Percentiles rank a stretch among this genome's conserved stretches.
phyloP scores from a whole-genome alignment of 2,329 filamentous ascomycete genomes.

The Trichoderma sp. region DNA sequence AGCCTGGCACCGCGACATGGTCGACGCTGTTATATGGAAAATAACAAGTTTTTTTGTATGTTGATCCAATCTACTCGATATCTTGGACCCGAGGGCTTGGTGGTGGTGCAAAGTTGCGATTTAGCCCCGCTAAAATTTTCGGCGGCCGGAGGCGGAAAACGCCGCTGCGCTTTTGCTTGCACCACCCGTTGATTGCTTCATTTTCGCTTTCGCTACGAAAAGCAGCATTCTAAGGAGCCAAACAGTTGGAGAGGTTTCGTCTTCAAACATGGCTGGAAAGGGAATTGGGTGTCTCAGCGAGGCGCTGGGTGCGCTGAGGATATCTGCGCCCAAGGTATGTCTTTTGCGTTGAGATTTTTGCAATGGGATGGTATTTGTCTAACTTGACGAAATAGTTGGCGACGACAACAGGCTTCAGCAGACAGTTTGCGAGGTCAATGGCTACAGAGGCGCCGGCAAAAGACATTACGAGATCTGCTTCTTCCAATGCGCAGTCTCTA shows the following conservation, averaged over 20 bases:
- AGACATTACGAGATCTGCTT: constrained; percentile 42
- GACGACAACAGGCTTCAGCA: constrained; percentile 48
- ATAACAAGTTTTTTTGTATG: not conserved
- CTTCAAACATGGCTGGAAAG: constrained; percentile 42
- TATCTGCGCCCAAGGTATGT: constrained; percentile 48
- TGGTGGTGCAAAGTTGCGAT: constrained; percentile 32
- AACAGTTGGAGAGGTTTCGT: constrained; percentile 28
- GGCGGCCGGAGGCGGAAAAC: constrained; percentile 30
- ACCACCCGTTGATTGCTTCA: not conserved
- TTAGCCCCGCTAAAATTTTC: constrained; percentile 39
- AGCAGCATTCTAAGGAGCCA: not conserved
- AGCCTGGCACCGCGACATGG: constrained; percentile 65
- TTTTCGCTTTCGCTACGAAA: not conserved
- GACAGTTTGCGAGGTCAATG: constrained; percentile 57
- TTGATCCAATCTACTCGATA: not conserved
- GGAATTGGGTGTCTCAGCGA: constrained; percentile 56
- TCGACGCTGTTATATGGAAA: constrained; percentile 14
- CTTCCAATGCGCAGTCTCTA: constrained; percentile 41
- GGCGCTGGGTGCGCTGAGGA: constrained; percentile 55
- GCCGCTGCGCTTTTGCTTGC: constrained; percentile 31
- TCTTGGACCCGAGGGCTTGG: constrained; percentile 1
- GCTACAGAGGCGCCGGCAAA: constrained; percentile 56
- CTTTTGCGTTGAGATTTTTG: constrained; percentile 14
- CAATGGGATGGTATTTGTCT: constrained; percentile 24
- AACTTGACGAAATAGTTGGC: constrained; percentile 28